Base-by-base conservation (phyloP, 345 rosid genomes). In the Geranium brycei region DNA sequence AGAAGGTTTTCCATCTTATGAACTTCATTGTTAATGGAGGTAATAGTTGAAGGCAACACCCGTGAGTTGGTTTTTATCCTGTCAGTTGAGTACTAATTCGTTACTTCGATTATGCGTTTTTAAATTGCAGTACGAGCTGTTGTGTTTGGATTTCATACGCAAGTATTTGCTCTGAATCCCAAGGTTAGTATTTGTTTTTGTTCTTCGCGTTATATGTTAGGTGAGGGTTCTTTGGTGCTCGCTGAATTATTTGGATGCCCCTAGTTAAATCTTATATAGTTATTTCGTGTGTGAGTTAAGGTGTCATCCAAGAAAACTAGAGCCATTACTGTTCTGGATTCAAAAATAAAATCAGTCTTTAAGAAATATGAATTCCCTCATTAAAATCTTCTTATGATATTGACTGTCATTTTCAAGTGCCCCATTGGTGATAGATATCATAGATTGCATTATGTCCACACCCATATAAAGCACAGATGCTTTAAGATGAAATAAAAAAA, bases 11-110 rank as follows among this genome's bases (percentile, higher is more conserved):
- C 77, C 97, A 93, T 81, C 90, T 93, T 67, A 87, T 93, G 97
- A 92, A 92, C 79, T 86, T 92, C 71, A 78, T 89, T 73, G 98
- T 90, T 66, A 92, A 92, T 69, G 98, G 98, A 89, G 98, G 98
- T 92, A 69, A 85, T 69, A 1, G 38, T 62, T 41, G 71, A n/a
- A n/a, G 28, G 23, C 19, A 51, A 63, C 35, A 7, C 38, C 13
- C 18, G 18, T 19, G 61, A 18, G 64, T 10, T 62, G 15, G 41
- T 62, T 30, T 2, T 19, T 69, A 1, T 5, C 5, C 10, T 64
- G 4, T 75, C 2, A 40, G 14, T 40, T 19, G 19, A 55, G 16
- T 30, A 0, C 38, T 7, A 15, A 23, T 40, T 59, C 28, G 62
- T 31, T 5, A 10, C 7, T 53, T 62, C 65, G 31, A 51, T n/a